phyloP scores from a whole-genome alignment of 768 basidiomycete genomes.

The Strobilomyces confusus region DNA sequence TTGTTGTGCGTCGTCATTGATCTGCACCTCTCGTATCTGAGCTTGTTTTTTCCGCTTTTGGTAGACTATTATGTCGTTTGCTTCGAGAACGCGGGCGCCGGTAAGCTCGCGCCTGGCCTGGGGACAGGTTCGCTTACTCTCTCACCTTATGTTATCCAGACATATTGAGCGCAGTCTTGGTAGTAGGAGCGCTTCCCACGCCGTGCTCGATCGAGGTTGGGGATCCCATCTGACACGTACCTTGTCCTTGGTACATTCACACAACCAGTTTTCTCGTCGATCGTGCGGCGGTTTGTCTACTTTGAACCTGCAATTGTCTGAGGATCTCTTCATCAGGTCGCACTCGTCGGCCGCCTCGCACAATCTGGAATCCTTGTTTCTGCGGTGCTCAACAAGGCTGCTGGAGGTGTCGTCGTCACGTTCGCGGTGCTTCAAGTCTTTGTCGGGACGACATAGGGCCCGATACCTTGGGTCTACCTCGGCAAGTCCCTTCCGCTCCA shows the following conservation, averaged over 20 bases:
- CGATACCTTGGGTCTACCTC: slow-evolving; percentile 72
- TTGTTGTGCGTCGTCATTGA: slow-evolving; percentile 53
- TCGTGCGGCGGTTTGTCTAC: slow-evolving; percentile 39
- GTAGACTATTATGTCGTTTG: slow-evolving; percentile 80
- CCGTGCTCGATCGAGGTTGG: slow-evolving; percentile 64
- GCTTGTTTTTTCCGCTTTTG: slow-evolving; percentile 10
- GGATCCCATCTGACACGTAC: slow-evolving; percentile 42
- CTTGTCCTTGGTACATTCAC: slow-evolving; percentile 62
- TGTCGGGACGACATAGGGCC: slow-evolving; percentile 72
- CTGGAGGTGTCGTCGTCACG: slow-evolving; percentile 64
- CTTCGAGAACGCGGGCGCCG: slow-evolving; percentile 69
- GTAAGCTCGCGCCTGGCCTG: slow-evolving; percentile 31
- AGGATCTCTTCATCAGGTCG: slow-evolving; percentile 43
- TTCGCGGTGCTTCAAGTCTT: slow-evolving; percentile 79
- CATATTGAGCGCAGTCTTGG: slow-evolving; percentile 73
- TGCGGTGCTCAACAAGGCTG: slow-evolving; percentile 56
- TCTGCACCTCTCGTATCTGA: background rate
- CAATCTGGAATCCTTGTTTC: slow-evolving; percentile 44
- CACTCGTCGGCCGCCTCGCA: slow-evolving; percentile 64
- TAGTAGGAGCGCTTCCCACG: slow-evolving; percentile 68
- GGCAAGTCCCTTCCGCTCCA: slow-evolving; percentile 81
- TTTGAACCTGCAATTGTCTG: background rate
- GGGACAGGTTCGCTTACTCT: slow-evolving; percentile 35
- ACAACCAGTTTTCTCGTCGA: slow-evolving; percentile 59
- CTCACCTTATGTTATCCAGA: slow-evolving; percentile 69